Percentiles rank a stretch among this genome's conserved stretches.
Conservation (phyloP, 345 rosid species). For the Citrus glauca region DNA sequence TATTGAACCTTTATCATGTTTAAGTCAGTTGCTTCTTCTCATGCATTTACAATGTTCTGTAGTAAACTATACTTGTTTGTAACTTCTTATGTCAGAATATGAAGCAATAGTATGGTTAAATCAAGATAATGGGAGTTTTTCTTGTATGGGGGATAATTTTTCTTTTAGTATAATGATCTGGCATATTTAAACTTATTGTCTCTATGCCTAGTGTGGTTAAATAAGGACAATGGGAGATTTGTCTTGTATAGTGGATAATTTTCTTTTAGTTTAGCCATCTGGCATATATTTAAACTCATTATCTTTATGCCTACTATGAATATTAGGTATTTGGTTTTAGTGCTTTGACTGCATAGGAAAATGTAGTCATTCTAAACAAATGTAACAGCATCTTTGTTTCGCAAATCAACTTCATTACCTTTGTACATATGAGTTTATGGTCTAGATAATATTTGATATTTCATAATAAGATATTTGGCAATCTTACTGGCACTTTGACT, state of each 20-base stretch:
- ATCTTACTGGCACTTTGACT: background rate
- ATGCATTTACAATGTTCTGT: background rate
- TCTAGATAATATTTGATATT: background rate
- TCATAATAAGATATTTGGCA: background rate
- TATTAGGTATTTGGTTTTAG: background rate
- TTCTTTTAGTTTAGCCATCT: background rate
- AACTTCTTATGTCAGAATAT: background rate
- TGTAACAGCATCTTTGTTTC: background rate
- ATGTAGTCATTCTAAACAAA: background rate
- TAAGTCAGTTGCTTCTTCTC: background rate
- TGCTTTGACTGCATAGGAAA: background rate
- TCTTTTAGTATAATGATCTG: background rate
- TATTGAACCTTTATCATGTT: background rate
- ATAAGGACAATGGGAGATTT: background rate
- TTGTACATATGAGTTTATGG: background rate
- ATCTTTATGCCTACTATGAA: background rate
- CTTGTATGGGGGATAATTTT: background rate
- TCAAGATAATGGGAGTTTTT: background rate
- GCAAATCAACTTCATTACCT: background rate
- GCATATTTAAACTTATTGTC: background rate
- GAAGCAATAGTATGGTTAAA: background rate
- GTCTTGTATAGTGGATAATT: background rate
- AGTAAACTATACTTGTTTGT: background rate
- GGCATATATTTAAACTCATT: background rate
- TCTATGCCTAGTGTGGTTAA: background rate